Evolutionary conservation across 345 rosid species (phyloP), one percentile per base, ranked within the genome.

Genomic region (Rhodomyrtus tomentosa): DNA sequence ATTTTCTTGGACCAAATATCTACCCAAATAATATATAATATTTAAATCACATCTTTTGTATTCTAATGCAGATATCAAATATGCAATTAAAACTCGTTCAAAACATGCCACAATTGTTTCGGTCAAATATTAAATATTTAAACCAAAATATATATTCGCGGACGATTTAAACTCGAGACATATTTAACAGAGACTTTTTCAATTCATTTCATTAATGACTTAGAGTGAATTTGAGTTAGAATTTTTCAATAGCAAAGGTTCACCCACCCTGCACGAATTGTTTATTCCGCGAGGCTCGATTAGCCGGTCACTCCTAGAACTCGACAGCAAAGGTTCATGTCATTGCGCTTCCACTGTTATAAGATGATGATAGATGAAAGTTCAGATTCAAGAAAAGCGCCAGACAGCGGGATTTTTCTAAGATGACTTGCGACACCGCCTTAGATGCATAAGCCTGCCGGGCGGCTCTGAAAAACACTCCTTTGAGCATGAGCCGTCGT

Each of bases 261-360:
- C 74, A 38, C 5, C 5, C 40, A 32, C 0, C 74, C 11, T 16
- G 0, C 22, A 7, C 0, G 6, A 21, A 1, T 15, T 7, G 22
- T 16, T 29, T 62, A 11, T 32, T 40, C 22, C 3, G 0, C 0
- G 5, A 62, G 74, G 11, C 74, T 14, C 7, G 38, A 13, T 29
- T 59, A 0, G 73, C 21, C 0, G 0, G 6, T 27, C 10, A 6
- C 38, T 27, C 38, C 38, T 1, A 15, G 36, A 58, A 13, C 36
- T 58, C 38, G 0, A 58, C 20, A 14, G 7, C 72, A n/a, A n/a
- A 56, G 32, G 14, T 4, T 2, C 40, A 27, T 14, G 1, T 59
- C 72, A 27, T 59, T 27, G 27, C 1, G 0, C 20, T 59, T 59
- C 29, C 10, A 0, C 38, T 14, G 38, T 59, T 27, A 15, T 27